Percentiles rank a stretch among this genome's conserved stretches.
Evolutionary conservation across 495 filamentous ascomycete species (phyloP).

Genomic region (Penicillium steckii): DNA sequence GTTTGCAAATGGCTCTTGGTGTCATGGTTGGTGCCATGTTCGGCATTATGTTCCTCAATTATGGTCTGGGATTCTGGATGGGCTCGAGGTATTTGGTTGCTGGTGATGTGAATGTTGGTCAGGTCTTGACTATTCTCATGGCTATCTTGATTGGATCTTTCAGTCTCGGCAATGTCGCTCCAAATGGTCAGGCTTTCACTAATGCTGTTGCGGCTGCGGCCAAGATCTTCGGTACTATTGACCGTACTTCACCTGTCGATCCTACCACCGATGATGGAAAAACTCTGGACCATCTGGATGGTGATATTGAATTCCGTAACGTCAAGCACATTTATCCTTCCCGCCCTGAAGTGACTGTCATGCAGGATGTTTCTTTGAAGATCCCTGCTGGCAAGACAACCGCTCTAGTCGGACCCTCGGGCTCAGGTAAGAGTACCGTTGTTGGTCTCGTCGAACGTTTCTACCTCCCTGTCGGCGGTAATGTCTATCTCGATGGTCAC

Average conservation of each 20-base stretch:
- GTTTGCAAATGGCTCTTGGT: constrained; percentile 65
- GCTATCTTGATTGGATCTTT: constrained; percentile 90
- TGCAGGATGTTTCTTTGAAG: constrained; percentile 73
- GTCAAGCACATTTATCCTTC: constrained; percentile 95
- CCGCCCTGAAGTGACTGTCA: constrained; percentile 81
- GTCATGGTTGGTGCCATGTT: constrained; percentile 83
- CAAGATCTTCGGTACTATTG: constrained; percentile 92
- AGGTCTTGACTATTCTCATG: constrained; percentile 77
- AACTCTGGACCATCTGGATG: constrained; percentile 68
- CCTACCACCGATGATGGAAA: constrained; percentile 68
- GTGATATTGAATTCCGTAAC: constrained; percentile 76
- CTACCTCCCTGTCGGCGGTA: constrained; percentile 81
- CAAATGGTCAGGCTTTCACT: constrained; percentile 81
- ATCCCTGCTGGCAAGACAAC: constrained; percentile 86
- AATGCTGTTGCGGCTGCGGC: constrained; percentile 77
- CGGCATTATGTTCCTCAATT: constrained; percentile 80
- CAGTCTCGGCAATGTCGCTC: constrained; percentile 83
- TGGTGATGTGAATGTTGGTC: constrained; percentile 55
- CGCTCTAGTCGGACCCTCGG: constrained; percentile 83
- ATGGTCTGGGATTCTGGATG: constrained; percentile 94
- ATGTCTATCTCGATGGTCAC: constrained; percentile 79
- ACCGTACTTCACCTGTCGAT: constrained; percentile 84
- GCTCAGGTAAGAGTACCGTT: constrained; percentile 89
- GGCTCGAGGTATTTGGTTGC: constrained; percentile 75
- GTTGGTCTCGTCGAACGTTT: constrained; percentile 91